A percentile compares a stretch with the other conserved stretches of the same genome.
Evolutionary conservation across 495 filamentous ascomycete species (phyloP).

Genomic region (Podospora bellae-mahoneyi): DNA sequence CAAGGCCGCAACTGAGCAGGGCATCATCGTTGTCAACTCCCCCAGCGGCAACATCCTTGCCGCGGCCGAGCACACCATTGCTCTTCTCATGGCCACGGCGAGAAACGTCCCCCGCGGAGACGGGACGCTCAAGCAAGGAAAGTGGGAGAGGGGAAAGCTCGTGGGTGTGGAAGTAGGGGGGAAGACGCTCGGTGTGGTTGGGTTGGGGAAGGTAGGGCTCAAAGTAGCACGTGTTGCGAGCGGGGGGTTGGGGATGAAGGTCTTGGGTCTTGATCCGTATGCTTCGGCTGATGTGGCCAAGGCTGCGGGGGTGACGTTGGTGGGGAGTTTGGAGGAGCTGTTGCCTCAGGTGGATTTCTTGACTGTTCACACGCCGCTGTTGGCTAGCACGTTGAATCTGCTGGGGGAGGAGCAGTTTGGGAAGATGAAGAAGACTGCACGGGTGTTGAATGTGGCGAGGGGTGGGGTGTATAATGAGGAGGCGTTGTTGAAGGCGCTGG

Average conservation of each 20-base stretch:
- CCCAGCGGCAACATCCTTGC: slow-evolving; percentile 68
- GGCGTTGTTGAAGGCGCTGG: slow-evolving; percentile 62
- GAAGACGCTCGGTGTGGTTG: slow-evolving; percentile 65
- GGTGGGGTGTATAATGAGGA: slow-evolving; percentile 74
- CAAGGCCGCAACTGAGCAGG: slow-evolving; percentile 57
- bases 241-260: slow-evolving; percentile 61
- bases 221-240: slow-evolving; percentile 66
- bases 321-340: slow-evolving; percentile 54
- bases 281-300: slow-evolving; percentile 58
- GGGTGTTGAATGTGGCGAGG: slow-evolving; percentile 67
- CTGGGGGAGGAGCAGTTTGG: slow-evolving; percentile 58
- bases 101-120: slow-evolving; percentile 61
- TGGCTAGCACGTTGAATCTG: slow-evolving; percentile 65
- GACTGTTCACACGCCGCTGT: slow-evolving; percentile 71
- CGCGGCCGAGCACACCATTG: slow-evolving; percentile 67
- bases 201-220: slow-evolving; percentile 69
- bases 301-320: slow-evolving; percentile 50
- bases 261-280: slow-evolving; percentile 65
- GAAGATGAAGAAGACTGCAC: slow-evolving; percentile 62
- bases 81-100: slow-evolving; percentile 62
- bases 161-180: slow-evolving; percentile 68
- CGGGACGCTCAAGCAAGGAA: slow-evolving; percentile 54
- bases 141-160: slow-evolving; percentile 66
- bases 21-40: slow-evolving; percentile 69
- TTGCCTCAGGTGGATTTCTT: slow-evolving; percentile 64